Evolutionary conservation across 805 yeast species (phyloP).

Genomic region (Candida berthetii): DNA sequence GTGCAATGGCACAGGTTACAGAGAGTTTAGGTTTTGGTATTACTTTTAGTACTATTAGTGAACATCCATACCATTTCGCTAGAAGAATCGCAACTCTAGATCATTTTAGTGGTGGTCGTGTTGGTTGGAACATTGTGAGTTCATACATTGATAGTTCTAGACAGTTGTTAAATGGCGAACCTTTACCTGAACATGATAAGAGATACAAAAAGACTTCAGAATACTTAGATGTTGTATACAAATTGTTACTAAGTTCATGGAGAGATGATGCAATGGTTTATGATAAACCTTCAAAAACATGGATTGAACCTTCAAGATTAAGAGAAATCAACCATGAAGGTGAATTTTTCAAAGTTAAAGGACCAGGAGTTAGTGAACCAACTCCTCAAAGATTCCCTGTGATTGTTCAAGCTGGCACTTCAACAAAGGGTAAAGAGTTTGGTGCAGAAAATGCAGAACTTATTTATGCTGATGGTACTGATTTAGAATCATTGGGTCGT

Average conservation of each 20-base stretch:
- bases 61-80: constrained; percentile 32
- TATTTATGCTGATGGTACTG: constrained; percentile 26
- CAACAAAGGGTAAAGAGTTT: constrained; percentile 27
- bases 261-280: constrained; percentile 25
- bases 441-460: constrained; percentile 36
- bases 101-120: constrained; percentile 31
- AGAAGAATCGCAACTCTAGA: constrained; percentile 34
- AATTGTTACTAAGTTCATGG: constrained; percentile 31
- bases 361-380: constrained; percentile 29
- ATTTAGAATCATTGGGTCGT: constrained; percentile 20
- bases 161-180: constrained; percentile 26
- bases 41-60: constrained; percentile 32
- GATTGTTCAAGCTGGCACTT: constrained; percentile 35
- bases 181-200: constrained; percentile 30
- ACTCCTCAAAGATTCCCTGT: constrained; percentile 34
- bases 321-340: constrained; percentile 29
- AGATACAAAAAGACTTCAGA: constrained; percentile 32
- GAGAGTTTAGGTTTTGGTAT: constrained; percentile 28
- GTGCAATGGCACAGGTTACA: constrained; percentile 33
- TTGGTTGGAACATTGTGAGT: constrained; percentile 38
- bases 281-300: constrained; percentile 16
- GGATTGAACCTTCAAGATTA: constrained; percentile 26
- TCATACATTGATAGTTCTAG: constrained; percentile 30
- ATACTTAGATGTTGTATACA: constrained; percentile 29
- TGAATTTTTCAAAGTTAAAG: constrained; percentile 28